A percentile compares a stretch with the other conserved stretches of the same genome.
These are phyloP conservation scores for Trichoderma parareesei DNA, from an alignment of 495 filamentous ascomycete species.

Conservation along the genomic window DNA sequence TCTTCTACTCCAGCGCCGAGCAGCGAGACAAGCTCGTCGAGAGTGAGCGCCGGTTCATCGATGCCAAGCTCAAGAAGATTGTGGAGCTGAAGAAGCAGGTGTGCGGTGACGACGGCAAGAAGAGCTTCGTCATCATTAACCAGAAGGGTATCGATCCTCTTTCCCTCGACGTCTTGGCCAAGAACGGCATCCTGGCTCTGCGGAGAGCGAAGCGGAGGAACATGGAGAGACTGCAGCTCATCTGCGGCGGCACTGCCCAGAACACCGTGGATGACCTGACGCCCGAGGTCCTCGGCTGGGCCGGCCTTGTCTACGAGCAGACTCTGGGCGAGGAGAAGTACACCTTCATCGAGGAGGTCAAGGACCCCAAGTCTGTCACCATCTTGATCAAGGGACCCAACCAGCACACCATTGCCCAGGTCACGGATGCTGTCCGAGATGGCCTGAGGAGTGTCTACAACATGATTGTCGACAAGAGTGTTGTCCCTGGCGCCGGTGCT, in stretches of 20 bases:
- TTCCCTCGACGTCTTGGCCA: constrained; percentile 88
- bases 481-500: constrained; percentile 89
- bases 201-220: constrained; percentile 93
- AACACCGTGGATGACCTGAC: constrained; percentile 93
- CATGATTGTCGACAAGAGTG: constrained; percentile 93
- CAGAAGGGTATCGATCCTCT: constrained; percentile 98
- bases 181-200: constrained; percentile 94
- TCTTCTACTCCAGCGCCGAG: constrained; percentile 96
- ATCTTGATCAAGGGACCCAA: constrained; percentile 97
- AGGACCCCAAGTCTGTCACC: constrained; percentile 98
- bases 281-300: constrained; percentile 90
- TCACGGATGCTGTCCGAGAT: constrained; percentile 95
- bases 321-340: constrained; percentile 98
- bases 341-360: constrained; percentile 97
- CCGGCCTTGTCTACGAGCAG: constrained; percentile 93
- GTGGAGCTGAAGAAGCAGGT: constrained; percentile 97
- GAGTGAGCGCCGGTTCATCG: constrained; percentile 91
- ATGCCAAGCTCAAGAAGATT: constrained; percentile 95
- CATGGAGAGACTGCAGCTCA: constrained; percentile 94
- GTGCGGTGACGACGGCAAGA: constrained; percentile 88
- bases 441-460: constrained; percentile 94
- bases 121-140: constrained; percentile 96
- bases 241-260: constrained; percentile 83
- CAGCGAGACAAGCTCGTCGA: constrained; percentile 97
- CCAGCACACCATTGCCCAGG: constrained; percentile 88